Evolutionary conservation across 306 rosid species (phyloP), one percentile per base, ranked within the genome.

Genomic region (Prosopis cineraria): DNA sequence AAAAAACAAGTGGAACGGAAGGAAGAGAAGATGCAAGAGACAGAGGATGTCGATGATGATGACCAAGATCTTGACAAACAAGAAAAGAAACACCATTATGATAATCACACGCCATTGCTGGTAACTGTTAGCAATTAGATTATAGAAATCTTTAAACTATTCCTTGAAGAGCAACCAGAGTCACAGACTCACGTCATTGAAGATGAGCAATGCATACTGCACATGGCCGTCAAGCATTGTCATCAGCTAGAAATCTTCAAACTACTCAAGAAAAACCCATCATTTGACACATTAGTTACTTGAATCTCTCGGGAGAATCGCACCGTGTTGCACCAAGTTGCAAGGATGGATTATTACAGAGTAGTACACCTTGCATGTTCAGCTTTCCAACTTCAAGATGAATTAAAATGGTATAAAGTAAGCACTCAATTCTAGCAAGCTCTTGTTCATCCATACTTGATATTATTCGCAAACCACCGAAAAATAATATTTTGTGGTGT

Each of bases 301-400:
- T n/a, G n/a, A n/a, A n/a, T 71, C 5, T 75, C 77, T 25, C 17
- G 3, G 0, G 13, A 69, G 20, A 76, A 78, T 16, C 43, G 68
- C 12, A 84, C 81, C 13, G 17, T 83, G 11, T 74, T 86, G 81
- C 87, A 83, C 79, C 84, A 80, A 13, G 78, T 67, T 6, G 78
- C 80, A 0, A 43, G 27, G 40, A 37, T 68, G 55, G 59, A 33
- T 6, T 34, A 19, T 37, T 67, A 60, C 8, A 25, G 22, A 6
- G 75, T 64, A 14, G 63, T 68, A 5, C 52, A 43, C 12, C 55
- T 24, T 6, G 43, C 84, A 44, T 80, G 70, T 68, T 73, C 68
- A 2, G 84, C 84, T 8, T 68, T 86, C 68, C 87, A 86, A 34
- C 64, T 86, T 43, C 85, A 86, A 58, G 84, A 74, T 1, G 89